Conservation (phyloP, 2,329 filamentous ascomycete species). For the Curvularia hawaiiensis region DNA sequence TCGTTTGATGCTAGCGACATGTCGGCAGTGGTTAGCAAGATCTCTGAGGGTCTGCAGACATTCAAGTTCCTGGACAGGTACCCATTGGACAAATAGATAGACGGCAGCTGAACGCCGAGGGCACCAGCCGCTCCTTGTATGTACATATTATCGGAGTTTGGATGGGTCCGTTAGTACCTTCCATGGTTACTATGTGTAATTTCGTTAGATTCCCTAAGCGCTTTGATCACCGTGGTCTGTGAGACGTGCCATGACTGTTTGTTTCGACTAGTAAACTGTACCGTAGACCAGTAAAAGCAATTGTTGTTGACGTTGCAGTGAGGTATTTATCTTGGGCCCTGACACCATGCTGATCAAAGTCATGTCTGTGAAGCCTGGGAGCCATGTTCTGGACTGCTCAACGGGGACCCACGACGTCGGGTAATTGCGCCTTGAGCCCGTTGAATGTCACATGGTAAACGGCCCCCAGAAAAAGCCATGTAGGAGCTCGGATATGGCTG, state of each 20-base stretch:
- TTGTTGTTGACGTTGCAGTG: neutral
- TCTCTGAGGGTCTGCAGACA: conserved; percentile 60
- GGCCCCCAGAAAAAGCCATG: neutral
- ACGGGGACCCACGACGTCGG: neutral
- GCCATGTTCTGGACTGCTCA: neutral
- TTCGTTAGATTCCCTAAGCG: neutral
- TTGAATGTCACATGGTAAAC: conserved; percentile 1
- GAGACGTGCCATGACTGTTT: neutral
- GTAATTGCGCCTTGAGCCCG: neutral
- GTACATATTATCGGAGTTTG: neutral
- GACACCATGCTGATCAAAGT: neutral
- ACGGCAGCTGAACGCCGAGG: neutral
- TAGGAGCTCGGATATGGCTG: neutral
- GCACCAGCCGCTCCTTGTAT: neutral
- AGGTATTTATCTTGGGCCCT: neutral
- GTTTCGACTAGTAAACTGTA: neutral
- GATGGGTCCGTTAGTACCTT: neutral
- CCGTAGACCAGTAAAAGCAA: neutral
- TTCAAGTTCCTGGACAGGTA: conserved; percentile 73
- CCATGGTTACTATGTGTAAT: neutral
- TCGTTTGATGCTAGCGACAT: conserved; percentile 17
- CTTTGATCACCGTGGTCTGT: neutral
- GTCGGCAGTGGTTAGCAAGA: conserved; percentile 24
- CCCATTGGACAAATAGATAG: conserved; percentile 54
- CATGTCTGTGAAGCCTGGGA: neutral